Evolutionary conservation across 2,329 filamentous ascomycete species (phyloP).

Genomic region (Tolypocladium cylindrosporum): DNA sequence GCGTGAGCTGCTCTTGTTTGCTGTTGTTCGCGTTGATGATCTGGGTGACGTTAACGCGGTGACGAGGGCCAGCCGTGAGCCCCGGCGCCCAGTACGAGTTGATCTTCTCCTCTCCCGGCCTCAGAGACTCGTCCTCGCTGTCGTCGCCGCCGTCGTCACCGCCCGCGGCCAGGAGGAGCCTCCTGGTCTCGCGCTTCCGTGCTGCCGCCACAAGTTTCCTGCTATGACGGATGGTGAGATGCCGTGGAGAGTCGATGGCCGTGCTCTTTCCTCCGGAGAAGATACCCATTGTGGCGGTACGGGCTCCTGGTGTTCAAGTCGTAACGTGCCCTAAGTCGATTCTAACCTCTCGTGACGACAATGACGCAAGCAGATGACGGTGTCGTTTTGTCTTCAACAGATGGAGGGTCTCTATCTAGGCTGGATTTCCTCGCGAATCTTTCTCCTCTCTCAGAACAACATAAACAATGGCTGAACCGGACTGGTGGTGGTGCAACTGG

Average conservation of each 20-base stretch:
- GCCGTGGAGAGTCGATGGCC: background rate
- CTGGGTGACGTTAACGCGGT: slow-evolving; percentile 4
- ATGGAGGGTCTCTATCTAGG: too few species aligned
- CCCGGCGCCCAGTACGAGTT: slow-evolving; percentile 11
- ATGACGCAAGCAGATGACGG: too few species aligned
- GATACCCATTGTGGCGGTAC: background rate
- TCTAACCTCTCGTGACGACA: too few species aligned
- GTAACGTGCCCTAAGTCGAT: too few species aligned
- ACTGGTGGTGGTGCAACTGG: too few species aligned
- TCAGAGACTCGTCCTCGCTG: background rate
- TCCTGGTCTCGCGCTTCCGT: too few species aligned
- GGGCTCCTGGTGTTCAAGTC: too few species aligned
- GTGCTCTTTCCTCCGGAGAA: background rate
- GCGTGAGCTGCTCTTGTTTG: background rate
- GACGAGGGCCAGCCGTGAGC: slow-evolving; percentile 5
- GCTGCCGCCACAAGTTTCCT: background rate
- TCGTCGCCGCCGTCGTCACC: background rate
- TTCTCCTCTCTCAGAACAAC: too few species aligned
- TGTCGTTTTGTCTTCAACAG: too few species aligned
- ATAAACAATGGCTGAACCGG: too few species aligned
- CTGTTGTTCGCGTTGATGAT: background rate
- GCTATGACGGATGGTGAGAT: background rate
- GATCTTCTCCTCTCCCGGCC: slow-evolving; percentile 8
- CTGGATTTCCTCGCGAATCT: too few species aligned
- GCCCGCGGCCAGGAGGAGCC: too few species aligned